Base-by-base conservation (phyloP, 805 yeast genomes). In the Candida ortonii region DNA sequence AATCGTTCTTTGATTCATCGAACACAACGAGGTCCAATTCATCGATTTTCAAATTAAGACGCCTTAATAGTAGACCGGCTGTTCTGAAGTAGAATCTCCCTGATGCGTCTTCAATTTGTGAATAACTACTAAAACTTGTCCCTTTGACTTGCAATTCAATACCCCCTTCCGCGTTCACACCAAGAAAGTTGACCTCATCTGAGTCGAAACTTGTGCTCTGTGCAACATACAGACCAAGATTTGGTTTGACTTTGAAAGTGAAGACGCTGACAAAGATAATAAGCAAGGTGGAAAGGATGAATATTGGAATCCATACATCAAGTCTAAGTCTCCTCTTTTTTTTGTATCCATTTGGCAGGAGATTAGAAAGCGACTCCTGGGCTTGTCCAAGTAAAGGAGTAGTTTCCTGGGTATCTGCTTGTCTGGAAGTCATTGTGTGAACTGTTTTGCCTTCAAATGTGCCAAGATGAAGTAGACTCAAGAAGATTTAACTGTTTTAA, bases 71-170 rank as follows among this genome's bases (percentile, higher is more conserved):
- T n/a, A 43, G 47, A 1, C 70, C 68, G 2, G 65, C 69, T 1
- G 50, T 20, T 29, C 53, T 49, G 35, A 67, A 57, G 36, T 62
- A 38, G 1, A 23, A 16, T 19, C 49, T 43, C 4, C 50, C 55
- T 25, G 51, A 44, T 1, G 38, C 12, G 36, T 53, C 56, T 1
- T 58, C 55, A 20, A 67, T 59, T 2, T 39, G 27, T 10, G 57
- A 44, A 39, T 53, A 67, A 25, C 64, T 52, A 29, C 64, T 60
- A 4, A 36, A 22, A 27, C 50, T 49, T 1, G 49, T 33, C 8
- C 68, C 70, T 12, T 49, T 42, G 2, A 65, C 53, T 24, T 51
- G 46, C 7, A 67, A 36, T 16, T 56, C 41, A 6, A 66, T 46
- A 1, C 63, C 55, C 2, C 67, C 66, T 4, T 49, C 44, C 9